phyloP scores from a whole-genome alignment of 169 alveolate species.

The Plasmodium inui region DNA sequence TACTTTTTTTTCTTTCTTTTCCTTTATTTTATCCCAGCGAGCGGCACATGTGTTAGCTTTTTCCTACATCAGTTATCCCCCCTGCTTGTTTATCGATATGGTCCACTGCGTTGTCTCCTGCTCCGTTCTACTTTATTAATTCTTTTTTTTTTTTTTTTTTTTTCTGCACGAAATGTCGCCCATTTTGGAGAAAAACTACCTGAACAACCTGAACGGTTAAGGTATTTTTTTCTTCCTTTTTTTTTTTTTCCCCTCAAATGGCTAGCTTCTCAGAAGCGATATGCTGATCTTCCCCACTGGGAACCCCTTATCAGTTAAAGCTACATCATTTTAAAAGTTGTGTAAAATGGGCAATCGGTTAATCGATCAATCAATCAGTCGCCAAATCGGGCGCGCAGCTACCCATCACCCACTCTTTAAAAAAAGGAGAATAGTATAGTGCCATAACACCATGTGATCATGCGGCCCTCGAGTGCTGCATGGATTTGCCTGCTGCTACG shows the following conservation, averaged over 20 bases:
- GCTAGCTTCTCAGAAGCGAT: neutral
- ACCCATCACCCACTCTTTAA: neutral
- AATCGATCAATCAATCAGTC: neutral
- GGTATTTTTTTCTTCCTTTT: neutral
- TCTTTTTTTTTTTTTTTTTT: neutral
- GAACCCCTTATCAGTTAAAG: neutral
- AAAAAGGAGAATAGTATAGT: neutral
- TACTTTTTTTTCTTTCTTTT: neutral
- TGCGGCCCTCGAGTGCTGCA: neutral
- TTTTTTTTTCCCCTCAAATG: neutral
- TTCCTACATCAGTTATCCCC: neutral
- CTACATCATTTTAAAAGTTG: neutral
- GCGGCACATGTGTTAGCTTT: neutral
- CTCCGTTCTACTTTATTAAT: neutral
- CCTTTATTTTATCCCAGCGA: neutral
- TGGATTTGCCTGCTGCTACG: neutral
- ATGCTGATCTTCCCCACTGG: neutral
- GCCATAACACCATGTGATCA: neutral
- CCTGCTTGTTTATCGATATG: neutral
- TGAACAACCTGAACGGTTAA: neutral
- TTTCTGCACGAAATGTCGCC: neutral
- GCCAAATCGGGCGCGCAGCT: neutral
- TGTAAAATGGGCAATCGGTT: neutral
- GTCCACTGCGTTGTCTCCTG: neutral
- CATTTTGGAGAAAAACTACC: neutral